Evolutionary conservation across 2,329 filamentous ascomycete species (phyloP), one percentile per base, ranked within the genome.

Genomic region (Karstenula rhodostoma): DNA sequence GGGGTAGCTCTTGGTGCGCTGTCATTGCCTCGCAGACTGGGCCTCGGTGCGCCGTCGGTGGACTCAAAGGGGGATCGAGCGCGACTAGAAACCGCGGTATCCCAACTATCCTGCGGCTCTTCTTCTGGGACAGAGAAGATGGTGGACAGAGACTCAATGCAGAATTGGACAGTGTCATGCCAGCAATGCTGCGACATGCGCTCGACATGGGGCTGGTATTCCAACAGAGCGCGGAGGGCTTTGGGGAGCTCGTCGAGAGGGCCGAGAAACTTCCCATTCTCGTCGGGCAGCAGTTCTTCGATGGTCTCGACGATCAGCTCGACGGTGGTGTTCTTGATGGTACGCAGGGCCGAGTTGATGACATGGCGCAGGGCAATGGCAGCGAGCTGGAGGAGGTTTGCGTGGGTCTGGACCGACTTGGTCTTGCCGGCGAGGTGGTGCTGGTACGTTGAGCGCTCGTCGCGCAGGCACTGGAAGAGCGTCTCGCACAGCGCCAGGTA

Each of bases 401-500:
- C 55, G 5, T 65, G 51, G 3, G 51, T 60, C 59, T 72, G 73
- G 52, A 60, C 7, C 10, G 63, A 55, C 42, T 81, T 81, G 35
- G 85, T 79, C 54, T 79, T 79, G 58, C 80, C 84, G 62, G 81
- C 84, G 27, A 83, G 19, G 42, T 12, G 10, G 19, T 44, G 42
- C 4, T 44, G 79, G 65, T 90, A 19, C 4, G 78, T 74, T 10
- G 87, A 82, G 73, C 92, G 93, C 67, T 97, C 93, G 15, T 84
- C 77, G 19, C 89, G 76, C 1, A 85, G 85, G 72, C 85, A 89
- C 56, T 86, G 84, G 72, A 97, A 97, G 2, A 98, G 81, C 1
- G 87, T 86, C 71, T 97, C 93, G 68, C 92, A 92, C 46, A 97
- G 88, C 60, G 86, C 86, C 72, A 95, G 90, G 67, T 91, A 96